Percentiles rank a stretch among this genome's conserved stretches.
Evolutionary conservation across 106 monocot species (phyloP).

Genomic region (Agapanthus africanus): DNA sequence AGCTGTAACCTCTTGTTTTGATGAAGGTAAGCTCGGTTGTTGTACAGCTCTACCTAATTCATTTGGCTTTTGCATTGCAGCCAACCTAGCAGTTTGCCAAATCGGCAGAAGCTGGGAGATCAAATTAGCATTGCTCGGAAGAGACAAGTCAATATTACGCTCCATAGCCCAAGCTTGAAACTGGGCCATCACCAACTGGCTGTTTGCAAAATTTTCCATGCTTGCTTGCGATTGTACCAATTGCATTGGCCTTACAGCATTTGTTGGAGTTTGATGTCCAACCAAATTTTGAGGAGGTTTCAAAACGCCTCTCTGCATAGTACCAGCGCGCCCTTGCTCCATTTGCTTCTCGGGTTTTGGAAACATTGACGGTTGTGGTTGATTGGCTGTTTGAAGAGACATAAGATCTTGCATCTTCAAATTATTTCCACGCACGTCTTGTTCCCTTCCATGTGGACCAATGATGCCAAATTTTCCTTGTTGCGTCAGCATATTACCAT

Average conservation of each 20-base stretch:
- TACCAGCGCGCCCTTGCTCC: conserved; percentile 24
- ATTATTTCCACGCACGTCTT: conserved; percentile 36
- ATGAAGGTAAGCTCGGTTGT: conserved; percentile 26
- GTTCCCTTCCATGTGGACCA: conserved; percentile 33
- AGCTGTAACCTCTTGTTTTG: conserved; percentile 37
- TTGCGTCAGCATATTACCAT: conserved; percentile 34
- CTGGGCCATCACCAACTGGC: conserved; percentile 56
- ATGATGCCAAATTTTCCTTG: conserved; percentile 36
- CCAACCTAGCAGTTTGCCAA: conserved; percentile 49
- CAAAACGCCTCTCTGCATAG: conserved; percentile 40
- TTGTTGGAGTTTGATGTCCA: conserved; percentile 30
- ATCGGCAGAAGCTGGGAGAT: conserved; percentile 65
- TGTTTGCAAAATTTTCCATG: conserved; percentile 35
- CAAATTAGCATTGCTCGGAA: conserved; percentile 62
- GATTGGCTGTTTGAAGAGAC: conserved; percentile 40
- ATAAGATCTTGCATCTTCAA: conserved; percentile 78
- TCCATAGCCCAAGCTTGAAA: conserved; percentile 87
- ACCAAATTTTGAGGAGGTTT: conserved; percentile 33
- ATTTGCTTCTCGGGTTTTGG: conserved; percentile 40
- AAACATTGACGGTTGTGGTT: conserved; percentile 26
- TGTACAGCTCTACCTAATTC: conserved; percentile 20
- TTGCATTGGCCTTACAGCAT: conserved; percentile 37
- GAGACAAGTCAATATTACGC: conserved; percentile 67
- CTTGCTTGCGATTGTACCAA: conserved; percentile 23
- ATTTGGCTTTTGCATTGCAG: conserved; percentile 45